Evolutionary conservation across 78 protist genomes (phyloP).

Genomic region (Polysphondylium violaceum): DNA sequence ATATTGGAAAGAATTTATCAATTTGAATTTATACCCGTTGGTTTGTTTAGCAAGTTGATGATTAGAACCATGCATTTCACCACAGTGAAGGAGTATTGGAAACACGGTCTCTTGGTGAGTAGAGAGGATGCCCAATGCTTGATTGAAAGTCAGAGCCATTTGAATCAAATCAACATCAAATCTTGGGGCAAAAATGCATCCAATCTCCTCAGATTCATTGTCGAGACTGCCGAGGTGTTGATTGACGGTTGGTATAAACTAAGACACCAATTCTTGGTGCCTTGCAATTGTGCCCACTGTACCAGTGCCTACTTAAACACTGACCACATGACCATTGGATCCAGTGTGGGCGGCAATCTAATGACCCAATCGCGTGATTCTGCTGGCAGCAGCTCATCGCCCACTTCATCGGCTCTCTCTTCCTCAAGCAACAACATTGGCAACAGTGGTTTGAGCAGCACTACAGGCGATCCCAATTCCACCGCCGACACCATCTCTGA

Average conservation of each 20-base stretch:
- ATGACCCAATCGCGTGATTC: too few species aligned
- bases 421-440: not conserved
- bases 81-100: constrained; percentile 62
- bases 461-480: too few species aligned
- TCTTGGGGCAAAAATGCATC: constrained; percentile 66
- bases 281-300: constrained; percentile 57
- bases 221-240: constrained; percentile 66
- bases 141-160: constrained; percentile 4
- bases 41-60: constrained; percentile 67
- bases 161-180: constrained; percentile 16
- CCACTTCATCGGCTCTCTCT: not conserved
- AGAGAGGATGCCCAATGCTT: constrained; percentile 18
- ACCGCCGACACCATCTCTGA: constrained; percentile 19
- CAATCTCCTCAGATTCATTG: constrained; percentile 41
- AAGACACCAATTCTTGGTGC: constrained; percentile 60
- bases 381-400: too few species aligned
- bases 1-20: constrained; percentile 61
- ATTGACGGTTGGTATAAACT: constrained; percentile 70
- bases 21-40: constrained; percentile 73
- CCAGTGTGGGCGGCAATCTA: too few species aligned
- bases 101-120: constrained; percentile 59
- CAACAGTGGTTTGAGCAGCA: too few species aligned
- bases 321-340: too few species aligned
- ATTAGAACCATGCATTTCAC: constrained; percentile 74
- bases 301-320: too few species aligned